Evolutionary conservation across 1,284 basidiomycete species (phyloP).

Genomic region (Cystobasidium sp.): DNA sequence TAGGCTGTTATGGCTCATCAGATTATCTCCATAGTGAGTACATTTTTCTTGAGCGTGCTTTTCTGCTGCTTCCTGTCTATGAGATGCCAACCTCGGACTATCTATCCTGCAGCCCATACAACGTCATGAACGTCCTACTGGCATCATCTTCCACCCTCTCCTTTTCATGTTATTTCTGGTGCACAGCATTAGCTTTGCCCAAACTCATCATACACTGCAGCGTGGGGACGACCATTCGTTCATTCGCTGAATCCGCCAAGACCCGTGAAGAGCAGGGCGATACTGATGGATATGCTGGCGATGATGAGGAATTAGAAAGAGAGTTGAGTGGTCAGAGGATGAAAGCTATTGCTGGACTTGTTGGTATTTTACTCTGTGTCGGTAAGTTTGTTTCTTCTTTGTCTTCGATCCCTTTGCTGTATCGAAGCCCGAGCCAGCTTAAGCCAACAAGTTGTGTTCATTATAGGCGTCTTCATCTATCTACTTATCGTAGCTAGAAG

Average conservation of each 20-base stretch:
- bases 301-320: slow-evolving; percentile 45
- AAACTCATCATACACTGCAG: slow-evolving; percentile 60
- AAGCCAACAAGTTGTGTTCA: not conserved
- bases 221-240: slow-evolving; percentile 56
- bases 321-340: slow-evolving; percentile 50
- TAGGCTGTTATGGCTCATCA: slow-evolving; percentile 60
- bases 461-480: slow-evolving; percentile 61
- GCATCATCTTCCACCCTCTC: slow-evolving; percentile 60
- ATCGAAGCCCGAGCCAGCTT: not conserved
- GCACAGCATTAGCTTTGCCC: slow-evolving; percentile 61
- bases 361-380: slow-evolving; percentile 46
- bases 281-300: slow-evolving; percentile 40
- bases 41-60: not conserved
- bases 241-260: slow-evolving; percentile 55
- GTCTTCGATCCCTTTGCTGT: too few species aligned
- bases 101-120: slow-evolving; percentile 55
- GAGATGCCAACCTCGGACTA: not conserved
- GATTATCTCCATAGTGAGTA: slow-evolving; percentile 60
- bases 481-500: slow-evolving; percentile 59
- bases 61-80: not conserved
- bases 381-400: slow-evolving; percentile 2
- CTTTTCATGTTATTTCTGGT: slow-evolving; percentile 59
- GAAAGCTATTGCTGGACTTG: slow-evolving; percentile 54
- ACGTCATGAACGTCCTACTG: slow-evolving; percentile 62
- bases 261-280: not conserved